These are phyloP conservation scores for Solanum sparsipilum DNA, from an alignment of 257 asterid genomes.

Conservation along the genomic window DNA sequence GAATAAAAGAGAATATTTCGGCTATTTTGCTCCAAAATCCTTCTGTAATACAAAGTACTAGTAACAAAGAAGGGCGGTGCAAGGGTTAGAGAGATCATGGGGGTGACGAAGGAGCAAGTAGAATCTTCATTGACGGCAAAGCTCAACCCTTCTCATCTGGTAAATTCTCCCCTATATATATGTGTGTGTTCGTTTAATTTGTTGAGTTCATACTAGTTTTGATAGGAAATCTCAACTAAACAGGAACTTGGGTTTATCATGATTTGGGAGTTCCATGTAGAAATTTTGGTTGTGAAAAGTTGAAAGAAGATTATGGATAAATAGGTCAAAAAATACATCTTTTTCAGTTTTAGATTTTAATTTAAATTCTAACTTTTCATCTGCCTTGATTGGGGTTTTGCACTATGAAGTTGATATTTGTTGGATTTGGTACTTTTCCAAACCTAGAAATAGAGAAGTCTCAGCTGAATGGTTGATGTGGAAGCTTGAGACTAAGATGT, in stretches of 20 bases:
- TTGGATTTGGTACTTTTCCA: background rate
- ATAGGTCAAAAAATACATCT: too few relatives aligned
- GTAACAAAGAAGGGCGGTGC: background rate
- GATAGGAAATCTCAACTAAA: too few relatives aligned
- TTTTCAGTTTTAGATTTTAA: too few relatives aligned
- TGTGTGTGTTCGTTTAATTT: background rate
- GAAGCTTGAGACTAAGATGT: background rate
- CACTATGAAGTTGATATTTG: background rate
- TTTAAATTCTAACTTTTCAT: background rate
- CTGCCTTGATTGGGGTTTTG: background rate
- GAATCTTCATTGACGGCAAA: conserved; percentile 50
- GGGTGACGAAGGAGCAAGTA: conserved; percentile 65
- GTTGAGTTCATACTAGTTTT: too few relatives aligned
- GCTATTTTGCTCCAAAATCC: background rate
- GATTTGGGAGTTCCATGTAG: too few relatives aligned
- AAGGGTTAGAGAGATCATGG: conserved; percentile 28
- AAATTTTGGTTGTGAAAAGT: too few relatives aligned
- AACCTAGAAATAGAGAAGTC: background rate
- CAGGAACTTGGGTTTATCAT: too few relatives aligned
- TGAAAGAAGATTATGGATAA: too few relatives aligned
- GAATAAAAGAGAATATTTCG: background rate
- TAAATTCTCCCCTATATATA: conserved; percentile 2
- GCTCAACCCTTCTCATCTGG: conserved; percentile 68
- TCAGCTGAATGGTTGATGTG: background rate
- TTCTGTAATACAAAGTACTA: background rate